phyloP scores from a whole-genome alignment of 257 asterid species.

The Dorcoceras hygrometricum region DNA sequence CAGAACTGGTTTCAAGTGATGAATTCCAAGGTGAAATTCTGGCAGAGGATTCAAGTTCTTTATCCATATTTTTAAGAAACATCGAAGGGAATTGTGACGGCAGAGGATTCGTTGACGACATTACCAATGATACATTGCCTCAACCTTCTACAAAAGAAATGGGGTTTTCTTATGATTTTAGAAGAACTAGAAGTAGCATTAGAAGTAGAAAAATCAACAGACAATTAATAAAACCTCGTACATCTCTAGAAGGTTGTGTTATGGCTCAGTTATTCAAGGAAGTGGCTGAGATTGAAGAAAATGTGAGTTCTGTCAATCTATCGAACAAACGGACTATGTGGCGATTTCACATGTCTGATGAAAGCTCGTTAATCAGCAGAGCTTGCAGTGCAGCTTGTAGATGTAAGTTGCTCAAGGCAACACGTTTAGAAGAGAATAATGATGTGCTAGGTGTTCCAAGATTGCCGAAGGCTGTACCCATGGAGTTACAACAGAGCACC shows the following conservation, averaged over 20 bases:
- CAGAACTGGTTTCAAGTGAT: slow-evolving; percentile 40
- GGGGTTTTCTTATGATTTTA: slow-evolving; percentile 43
- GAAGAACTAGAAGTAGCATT: slow-evolving; percentile 45
- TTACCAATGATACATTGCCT: slow-evolving; percentile 30
- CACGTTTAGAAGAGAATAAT: slow-evolving; percentile 16
- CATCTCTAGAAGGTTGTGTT: slow-evolving; percentile 79
- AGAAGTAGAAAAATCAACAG: slow-evolving; percentile 43
- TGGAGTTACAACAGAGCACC: slow-evolving; percentile 28
- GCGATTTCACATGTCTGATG: slow-evolving; percentile 58
- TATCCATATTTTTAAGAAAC: slow-evolving; percentile 19
- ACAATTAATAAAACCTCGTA: slow-evolving; percentile 44
- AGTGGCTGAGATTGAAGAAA: slow-evolving; percentile 45
- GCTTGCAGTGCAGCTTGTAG: slow-evolving; percentile 24
- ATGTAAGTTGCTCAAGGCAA: slow-evolving; percentile 24
- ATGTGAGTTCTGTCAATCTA: slow-evolving; percentile 30
- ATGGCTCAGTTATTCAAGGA: slow-evolving; percentile 73
- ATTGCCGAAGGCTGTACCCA: slow-evolving; percentile 40
- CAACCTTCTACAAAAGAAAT: slow-evolving; percentile 37
- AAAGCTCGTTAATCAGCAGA: slow-evolving; percentile 51
- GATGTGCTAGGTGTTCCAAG: slow-evolving; percentile 51
- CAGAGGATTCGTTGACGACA: slow-evolving; percentile 27
- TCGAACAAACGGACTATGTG: slow-evolving; percentile 34
- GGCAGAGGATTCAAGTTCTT: slow-evolving; percentile 21
- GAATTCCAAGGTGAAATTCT: slow-evolving; percentile 31
- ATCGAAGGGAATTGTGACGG: slow-evolving; percentile 29